Conservation (phyloP, 129 eudicot species). For the Flaveria trinervia region DNA sequence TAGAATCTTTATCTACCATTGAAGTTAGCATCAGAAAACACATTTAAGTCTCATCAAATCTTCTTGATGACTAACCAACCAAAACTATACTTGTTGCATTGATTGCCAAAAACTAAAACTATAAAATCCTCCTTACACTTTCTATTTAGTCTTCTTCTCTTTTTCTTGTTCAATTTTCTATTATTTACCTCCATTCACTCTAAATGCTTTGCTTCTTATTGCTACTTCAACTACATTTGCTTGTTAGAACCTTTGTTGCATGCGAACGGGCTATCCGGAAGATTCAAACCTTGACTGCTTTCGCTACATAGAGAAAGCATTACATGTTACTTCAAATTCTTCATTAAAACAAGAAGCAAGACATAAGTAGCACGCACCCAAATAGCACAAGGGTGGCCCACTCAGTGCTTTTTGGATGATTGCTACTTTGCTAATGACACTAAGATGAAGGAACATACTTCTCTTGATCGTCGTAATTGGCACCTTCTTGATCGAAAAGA, state of each 20-base stretch:
- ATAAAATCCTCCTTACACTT: slow-evolving; percentile 22
- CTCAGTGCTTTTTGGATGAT: not conserved
- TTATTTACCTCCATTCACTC: slow-evolving; percentile 35
- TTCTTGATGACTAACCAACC: slow-evolving; percentile 23
- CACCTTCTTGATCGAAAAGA: slow-evolving; percentile 28
- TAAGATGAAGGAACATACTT: slow-evolving; percentile 36
- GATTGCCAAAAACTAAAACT: slow-evolving; percentile 12
- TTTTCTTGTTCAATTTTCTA: slow-evolving; percentile 35
- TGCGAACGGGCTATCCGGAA: slow-evolving; percentile 76
- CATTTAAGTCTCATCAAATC: slow-evolving; percentile 14
- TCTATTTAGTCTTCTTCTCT: slow-evolving; percentile 27
- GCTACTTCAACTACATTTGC: slow-evolving; percentile 38
- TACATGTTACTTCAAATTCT: slow-evolving; percentile 21
- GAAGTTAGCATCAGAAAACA: slow-evolving; percentile 38
- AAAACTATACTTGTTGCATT: slow-evolving; percentile 37
- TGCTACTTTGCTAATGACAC: not conserved
- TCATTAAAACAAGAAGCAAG: slow-evolving; percentile 5
- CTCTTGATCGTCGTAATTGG: slow-evolving; percentile 40
- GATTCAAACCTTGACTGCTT: slow-evolving; percentile 47
- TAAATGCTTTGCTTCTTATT: slow-evolving; percentile 19
- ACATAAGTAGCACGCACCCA: slow-evolving; percentile 4
- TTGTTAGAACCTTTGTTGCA: slow-evolving; percentile 43
- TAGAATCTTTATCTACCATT: slow-evolving; percentile 33
- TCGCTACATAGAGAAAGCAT: slow-evolving; percentile 23
- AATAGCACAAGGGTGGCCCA: not conserved